Conservation (phyloP, 306 rosid genomes). For the Styphnolobium japonicum region DNA sequence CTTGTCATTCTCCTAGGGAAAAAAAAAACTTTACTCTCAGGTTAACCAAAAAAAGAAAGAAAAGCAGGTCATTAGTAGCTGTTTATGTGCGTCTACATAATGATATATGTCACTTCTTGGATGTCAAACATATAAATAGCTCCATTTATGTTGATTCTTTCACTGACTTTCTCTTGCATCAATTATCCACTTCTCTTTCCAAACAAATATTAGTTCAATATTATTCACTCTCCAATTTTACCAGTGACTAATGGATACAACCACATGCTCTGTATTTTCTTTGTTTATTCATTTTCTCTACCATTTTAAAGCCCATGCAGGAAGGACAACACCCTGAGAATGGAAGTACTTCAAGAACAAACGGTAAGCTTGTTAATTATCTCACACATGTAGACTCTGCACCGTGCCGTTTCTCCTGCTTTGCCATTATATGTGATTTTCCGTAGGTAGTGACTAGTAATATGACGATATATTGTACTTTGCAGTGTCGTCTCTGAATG, state of each 20-base stretch:
- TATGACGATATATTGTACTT: neutral
- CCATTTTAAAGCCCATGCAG: neutral
- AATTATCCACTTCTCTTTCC: neutral
- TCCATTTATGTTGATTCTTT: no score
- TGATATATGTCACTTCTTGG: neutral
- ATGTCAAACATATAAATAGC: neutral
- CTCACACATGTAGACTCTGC: neutral
- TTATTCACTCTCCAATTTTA: neutral
- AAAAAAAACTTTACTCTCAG: no score
- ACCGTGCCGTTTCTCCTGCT: neutral
- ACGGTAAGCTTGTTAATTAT: slow-evolving; percentile 10
- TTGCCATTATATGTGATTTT: neutral
- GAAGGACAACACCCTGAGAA: neutral
- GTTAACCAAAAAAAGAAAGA: no score
- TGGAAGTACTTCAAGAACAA: slow-evolving; percentile 1
- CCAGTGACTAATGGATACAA: neutral
- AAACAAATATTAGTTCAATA: neutral
- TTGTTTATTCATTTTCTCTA: neutral
- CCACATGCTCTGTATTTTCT: neutral
- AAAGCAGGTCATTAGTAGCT: no score
- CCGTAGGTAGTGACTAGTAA: neutral
- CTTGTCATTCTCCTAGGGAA: no score
- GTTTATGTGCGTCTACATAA: no score
- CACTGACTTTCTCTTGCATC: neutral
- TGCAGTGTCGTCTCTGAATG: neutral